phyloP scores from a whole-genome alignment of 2,329 filamentous ascomycete species.

The Neonectria coccinea region DNA sequence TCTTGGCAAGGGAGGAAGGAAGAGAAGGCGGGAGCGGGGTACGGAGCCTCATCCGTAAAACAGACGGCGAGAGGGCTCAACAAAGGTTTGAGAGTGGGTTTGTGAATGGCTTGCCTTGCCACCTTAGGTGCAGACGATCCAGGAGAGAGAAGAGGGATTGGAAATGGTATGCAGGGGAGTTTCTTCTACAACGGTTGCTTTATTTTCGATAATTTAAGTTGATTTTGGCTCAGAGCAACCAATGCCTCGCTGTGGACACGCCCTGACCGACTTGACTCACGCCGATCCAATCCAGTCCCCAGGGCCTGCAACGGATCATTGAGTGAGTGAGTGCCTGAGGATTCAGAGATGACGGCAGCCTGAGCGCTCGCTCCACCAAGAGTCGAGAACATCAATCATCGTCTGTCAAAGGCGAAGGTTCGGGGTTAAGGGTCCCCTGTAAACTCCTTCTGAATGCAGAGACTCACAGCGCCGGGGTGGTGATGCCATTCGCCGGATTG shows the following conservation, averaged over 20 bases:
- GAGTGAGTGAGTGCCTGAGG: background rate
- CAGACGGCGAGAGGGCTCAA: background rate
- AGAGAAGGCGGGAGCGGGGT: conserved; percentile 22
- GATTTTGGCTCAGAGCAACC: background rate
- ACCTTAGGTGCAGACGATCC: background rate
- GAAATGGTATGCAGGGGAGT: background rate
- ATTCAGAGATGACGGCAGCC: background rate
- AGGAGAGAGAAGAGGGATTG: background rate
- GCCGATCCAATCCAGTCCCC: conserved; percentile 29
- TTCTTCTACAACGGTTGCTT: background rate
- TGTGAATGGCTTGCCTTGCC: background rate
- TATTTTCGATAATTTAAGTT: background rate
- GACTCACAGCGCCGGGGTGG: conserved; percentile 30
- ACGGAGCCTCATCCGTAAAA: conserved; percentile 23
- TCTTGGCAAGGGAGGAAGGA: conserved; percentile 9
- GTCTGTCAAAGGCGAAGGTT: conserved; percentile 15
- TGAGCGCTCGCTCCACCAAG: background rate
- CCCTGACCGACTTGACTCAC: conserved; percentile 41
- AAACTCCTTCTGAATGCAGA: conserved; percentile 33
- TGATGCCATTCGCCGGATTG: conserved; percentile 19
- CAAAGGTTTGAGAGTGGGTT: background rate
- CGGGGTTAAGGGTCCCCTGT: conserved; percentile 30
- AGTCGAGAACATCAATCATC: conserved; percentile 8
- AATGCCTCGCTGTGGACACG: conserved; percentile 1
- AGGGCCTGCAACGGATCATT: background rate